phyloP scores from a whole-genome alignment of 371 early-diverging fungal species.

The Lichtheimia corymbifera region DNA sequence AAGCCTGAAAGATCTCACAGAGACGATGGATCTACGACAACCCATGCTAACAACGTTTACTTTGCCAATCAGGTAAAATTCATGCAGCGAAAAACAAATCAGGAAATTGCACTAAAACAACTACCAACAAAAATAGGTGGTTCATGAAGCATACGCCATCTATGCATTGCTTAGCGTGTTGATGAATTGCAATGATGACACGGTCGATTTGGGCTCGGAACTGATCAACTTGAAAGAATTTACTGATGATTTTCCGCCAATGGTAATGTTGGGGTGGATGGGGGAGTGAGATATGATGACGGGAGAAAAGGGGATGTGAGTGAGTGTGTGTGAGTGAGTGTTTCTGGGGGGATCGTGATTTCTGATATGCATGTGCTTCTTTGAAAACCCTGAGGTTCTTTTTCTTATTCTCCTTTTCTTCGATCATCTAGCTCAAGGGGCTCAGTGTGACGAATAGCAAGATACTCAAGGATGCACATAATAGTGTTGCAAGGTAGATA shows the following conservation, averaged over 20 bases:
- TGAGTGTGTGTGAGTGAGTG: too few species aligned
- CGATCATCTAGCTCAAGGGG: constrained; percentile 32
- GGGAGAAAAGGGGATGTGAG: too few species aligned
- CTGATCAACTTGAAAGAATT: constrained; percentile 39
- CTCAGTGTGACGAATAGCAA: constrained; percentile 35
- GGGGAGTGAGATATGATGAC: too few species aligned
- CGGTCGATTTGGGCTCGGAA: constrained; percentile 31
- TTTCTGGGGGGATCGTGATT: too few species aligned
- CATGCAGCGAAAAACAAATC: constrained; percentile 8
- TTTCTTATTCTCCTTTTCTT: constrained; percentile 4
- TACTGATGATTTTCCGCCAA: constrained; percentile 34
- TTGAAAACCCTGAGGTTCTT: background rate
- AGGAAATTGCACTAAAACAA: background rate
- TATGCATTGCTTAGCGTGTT: constrained; percentile 39
- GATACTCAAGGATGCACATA: constrained; percentile 34
- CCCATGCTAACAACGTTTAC: constrained; percentile 19
- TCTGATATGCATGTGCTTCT: too few species aligned
- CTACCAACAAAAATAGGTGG: constrained; percentile 13
- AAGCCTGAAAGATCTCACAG: constrained; percentile 17
- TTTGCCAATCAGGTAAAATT: constrained; percentile 45
- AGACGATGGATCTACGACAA: constrained; percentile 18
- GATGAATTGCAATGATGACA: constrained; percentile 26
- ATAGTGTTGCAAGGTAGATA: constrained; percentile 31
- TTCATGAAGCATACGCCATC: constrained; percentile 44
- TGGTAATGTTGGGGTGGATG: constrained; percentile 17